phyloP scores from a whole-genome alignment of 805 yeast species.

The Vanderwaltozyma yarrowii region DNA sequence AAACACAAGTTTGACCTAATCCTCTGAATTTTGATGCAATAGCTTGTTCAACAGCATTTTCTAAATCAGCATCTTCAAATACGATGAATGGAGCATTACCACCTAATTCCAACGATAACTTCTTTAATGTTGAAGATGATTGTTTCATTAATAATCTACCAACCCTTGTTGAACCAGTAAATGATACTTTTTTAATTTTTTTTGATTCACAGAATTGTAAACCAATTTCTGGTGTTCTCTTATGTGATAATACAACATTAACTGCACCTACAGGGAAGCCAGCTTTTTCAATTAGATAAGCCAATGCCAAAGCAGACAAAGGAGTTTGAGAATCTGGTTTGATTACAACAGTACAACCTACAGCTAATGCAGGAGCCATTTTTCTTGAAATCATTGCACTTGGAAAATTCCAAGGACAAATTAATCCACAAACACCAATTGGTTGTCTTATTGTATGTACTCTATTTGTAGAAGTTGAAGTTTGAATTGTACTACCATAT shows the following conservation, averaged over 20 bases:
- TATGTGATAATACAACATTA: conserved; percentile 41
- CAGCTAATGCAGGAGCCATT: conserved; percentile 56
- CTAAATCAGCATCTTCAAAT: conserved; percentile 50
- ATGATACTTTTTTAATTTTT: conserved; percentile 45
- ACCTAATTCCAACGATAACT: conserved; percentile 53
- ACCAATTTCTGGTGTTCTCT: conserved; percentile 44
- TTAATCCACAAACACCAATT: conserved; percentile 52
- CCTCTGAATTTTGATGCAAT: conserved; percentile 49
- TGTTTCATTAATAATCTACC: conserved; percentile 53
- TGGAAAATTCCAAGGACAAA: conserved; percentile 63
- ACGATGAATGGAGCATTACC: conserved; percentile 60
- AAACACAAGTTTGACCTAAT: conserved; percentile 58
- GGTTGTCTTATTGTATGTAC: conserved; percentile 48
- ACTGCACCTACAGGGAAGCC: conserved; percentile 52
- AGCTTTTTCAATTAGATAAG: conserved; percentile 44
- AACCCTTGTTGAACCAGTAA: conserved; percentile 56
- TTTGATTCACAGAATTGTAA: conserved; percentile 39
- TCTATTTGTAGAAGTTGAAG: conserved; percentile 40
- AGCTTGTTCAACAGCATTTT: conserved; percentile 42
- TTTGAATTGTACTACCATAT: conserved; percentile 49
- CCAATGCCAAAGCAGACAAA: conserved; percentile 47
- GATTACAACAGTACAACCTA: conserved; percentile 50
- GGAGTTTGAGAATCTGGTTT: conserved; percentile 60
- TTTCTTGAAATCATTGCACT: conserved; percentile 58
- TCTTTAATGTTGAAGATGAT: conserved; percentile 47